phyloP scores from a whole-genome alignment of 2,329 filamentous ascomycete genomes.

The Calonectria leucothoes region DNA sequence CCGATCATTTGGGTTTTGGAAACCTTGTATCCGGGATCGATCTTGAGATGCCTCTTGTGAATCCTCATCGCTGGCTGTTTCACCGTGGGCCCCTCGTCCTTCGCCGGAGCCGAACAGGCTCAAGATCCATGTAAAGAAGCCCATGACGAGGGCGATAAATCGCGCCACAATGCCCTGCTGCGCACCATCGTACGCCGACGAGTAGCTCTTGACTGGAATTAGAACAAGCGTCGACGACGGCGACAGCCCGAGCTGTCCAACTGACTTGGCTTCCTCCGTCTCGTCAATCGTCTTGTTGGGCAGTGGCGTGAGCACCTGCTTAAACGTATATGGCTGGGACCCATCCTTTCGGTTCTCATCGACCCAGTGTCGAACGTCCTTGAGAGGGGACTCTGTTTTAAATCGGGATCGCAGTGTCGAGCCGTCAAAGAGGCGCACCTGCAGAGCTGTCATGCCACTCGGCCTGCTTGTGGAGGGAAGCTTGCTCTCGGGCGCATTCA shows the following conservation, averaged over 20 bases:
- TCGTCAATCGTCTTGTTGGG: slow-evolving; percentile 81
- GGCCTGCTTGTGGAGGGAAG: slow-evolving; percentile 41
- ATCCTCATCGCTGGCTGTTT: slow-evolving; percentile 6
- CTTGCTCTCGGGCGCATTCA: slow-evolving; percentile 48
- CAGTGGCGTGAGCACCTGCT: slow-evolving; percentile 82
- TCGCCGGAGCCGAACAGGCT: slow-evolving; percentile 45
- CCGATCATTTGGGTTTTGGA: slow-evolving; percentile 62
- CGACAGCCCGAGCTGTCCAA: slow-evolving; percentile 77
- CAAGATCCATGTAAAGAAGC: slow-evolving; percentile 51
- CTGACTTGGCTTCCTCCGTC: slow-evolving; percentile 76
- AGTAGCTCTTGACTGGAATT: slow-evolving; percentile 70
- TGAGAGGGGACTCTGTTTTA: slow-evolving; percentile 70
- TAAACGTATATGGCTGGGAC: slow-evolving; percentile 80
- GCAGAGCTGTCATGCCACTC: slow-evolving; percentile 65
- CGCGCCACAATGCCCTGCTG: slow-evolving; percentile 44
- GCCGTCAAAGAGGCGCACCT: slow-evolving; percentile 87
- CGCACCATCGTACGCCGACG: slow-evolving; percentile 53
- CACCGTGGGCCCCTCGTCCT: slow-evolving; percentile 2
- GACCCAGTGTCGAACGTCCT: slow-evolving; percentile 81
- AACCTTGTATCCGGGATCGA: slow-evolving; percentile 41
- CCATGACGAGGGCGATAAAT: slow-evolving; percentile 45
- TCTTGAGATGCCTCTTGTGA: slow-evolving; percentile 33
- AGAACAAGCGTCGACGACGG: slow-evolving; percentile 88
- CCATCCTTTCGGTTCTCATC: slow-evolving; percentile 70
- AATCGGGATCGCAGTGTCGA: slow-evolving; percentile 82